Conservation (phyloP, 176 grass and related monocot species). For the Oryza longistaminata region DNA sequence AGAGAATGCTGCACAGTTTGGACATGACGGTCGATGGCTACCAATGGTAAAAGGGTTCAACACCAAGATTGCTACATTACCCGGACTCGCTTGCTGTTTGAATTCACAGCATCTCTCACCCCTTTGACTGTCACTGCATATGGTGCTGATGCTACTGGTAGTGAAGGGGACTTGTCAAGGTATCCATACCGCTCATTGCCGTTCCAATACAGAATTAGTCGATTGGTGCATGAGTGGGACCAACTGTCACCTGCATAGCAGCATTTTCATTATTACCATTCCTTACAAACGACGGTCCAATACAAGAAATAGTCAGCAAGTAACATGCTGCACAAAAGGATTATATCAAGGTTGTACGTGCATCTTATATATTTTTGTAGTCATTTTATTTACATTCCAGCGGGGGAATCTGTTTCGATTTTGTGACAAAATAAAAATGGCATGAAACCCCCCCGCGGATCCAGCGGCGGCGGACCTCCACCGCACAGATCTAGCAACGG, state of each 20-base stretch:
- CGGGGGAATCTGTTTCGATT: not conserved
- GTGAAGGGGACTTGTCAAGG: slow-evolving; percentile 87
- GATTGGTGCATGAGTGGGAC: slow-evolving; percentile 90
- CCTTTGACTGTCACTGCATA: slow-evolving; percentile 79
- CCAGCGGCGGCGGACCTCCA: no score
- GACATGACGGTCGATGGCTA: not conserved
- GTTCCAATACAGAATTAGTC: slow-evolving; percentile 86
- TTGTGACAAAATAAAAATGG: not conserved
- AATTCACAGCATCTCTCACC: slow-evolving; percentile 44
- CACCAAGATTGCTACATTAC: slow-evolving; percentile 31
- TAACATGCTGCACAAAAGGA: not conserved
- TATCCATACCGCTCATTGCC: slow-evolving; percentile 65
- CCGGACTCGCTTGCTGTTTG: slow-evolving; percentile 56
- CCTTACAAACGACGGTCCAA: not conserved
- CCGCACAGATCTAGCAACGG: no score
- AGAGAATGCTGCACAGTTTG: not conserved
- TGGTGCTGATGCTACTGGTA: slow-evolving; percentile 73
- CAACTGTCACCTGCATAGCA: slow-evolving; percentile 81
- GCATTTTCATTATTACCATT: not conserved
- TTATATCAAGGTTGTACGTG: not conserved
- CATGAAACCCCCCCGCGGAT: no score
- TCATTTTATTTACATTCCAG: slow-evolving; percentile 8
- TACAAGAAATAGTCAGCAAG: slow-evolving; percentile 4
- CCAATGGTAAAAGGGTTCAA: not conserved
- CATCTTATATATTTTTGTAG: not conserved